Evolutionary conservation across 2,329 filamentous ascomycete species (phyloP), one percentile per base, ranked within the genome.

Genomic region (Parafenestella ontariensis): DNA sequence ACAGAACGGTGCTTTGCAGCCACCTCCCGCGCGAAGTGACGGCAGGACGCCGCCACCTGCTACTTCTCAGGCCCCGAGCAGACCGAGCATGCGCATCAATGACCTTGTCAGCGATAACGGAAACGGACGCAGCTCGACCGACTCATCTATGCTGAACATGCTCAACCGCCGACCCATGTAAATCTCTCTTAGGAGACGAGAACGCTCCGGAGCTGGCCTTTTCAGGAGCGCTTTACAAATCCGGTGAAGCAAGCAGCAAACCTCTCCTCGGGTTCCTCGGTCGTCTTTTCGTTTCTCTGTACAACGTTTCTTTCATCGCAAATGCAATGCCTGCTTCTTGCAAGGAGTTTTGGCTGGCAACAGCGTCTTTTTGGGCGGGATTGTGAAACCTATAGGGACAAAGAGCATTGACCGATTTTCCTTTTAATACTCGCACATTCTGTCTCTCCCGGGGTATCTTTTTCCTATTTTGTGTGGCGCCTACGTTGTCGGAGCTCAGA

Each of bases 121-220:
- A 26, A 67, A 68, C 33, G 67, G 65, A 52, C 67, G 77, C 60
- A 79, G 74, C 65, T 73, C 74, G 33, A 77, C 76, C 53, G 77
- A 79, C 60, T 76, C 73, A 39, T 71, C 73, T 52, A 79, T 79
- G 77, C 71, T 79, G 42, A 77, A 75, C 61, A 74, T 75, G 67
- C 71, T 78, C 46, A 77, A 77, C 54, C 70, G 73, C 54, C 71
- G 74, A 56, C 71, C 71, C 52, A 71, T 74, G 70, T 74, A 72
- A 61, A 61, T 33, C 31, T 39, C 42, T 42, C 48, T 37, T 20
- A 31, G 18, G 40, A 46, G 15, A 47, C 58, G 56, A 52, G 46
- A 41, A 49, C 42, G 63, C 61, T 66, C 61, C 58, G 54, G 62
- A 70, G 70, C 70, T 66, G 70, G 70, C 61, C 65, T 68, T 71